Base-by-base conservation (phyloP, 2,329 filamentous ascomycete genomes). In the Phyllosticta capitalensis region DNA sequence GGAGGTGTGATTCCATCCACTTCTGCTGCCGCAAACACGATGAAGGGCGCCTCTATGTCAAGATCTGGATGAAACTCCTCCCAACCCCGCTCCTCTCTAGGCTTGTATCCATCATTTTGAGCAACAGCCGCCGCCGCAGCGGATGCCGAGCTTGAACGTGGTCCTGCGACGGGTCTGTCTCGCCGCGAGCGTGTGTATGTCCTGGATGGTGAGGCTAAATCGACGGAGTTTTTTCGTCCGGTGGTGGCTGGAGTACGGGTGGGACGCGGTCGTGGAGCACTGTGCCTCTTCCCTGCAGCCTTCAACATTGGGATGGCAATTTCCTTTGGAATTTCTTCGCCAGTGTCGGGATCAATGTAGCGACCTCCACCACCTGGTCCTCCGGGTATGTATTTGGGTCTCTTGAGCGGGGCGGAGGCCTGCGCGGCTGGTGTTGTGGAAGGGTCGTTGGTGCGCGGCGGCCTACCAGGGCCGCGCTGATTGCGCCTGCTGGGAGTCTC, bases 41-140 rank as follows among this genome's bases (percentile, higher is more conserved):
- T 84, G 64, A 96, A 87, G 3, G 83, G 83, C 12, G 82, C 82
- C 60, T 96, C 90, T 54, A 96, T 91, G 75, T 97, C 92, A 56
- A 99, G 83, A 67, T 96, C 90, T 0, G 90, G 91, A 73, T 99
- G 94, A 64, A 97, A 97, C 71, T 99, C 94, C 69, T 96, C 92
- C 91, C 92, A 99, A 56, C 90, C 90, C 63, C 92, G 86, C 76
- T 99, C 94, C 75, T 99, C 94, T 68, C 94, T 83, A 30, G 94
- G 94, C 72, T 99, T 99, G 75, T 97, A 97, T 55, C 92, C 92
- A 77, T 97, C 94, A 67, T 86, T 92, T 70, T 96, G 91, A 61
- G 94, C 88, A 3, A 89, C 88, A 5, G 90, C 91, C 55, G 92
- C 90, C 22, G 92, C 89, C 26, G 91, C 91, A 12, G 92, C 90